Evolutionary conservation across 331 rosid species (phyloP).

Genomic region (Saraca asoca): DNA sequence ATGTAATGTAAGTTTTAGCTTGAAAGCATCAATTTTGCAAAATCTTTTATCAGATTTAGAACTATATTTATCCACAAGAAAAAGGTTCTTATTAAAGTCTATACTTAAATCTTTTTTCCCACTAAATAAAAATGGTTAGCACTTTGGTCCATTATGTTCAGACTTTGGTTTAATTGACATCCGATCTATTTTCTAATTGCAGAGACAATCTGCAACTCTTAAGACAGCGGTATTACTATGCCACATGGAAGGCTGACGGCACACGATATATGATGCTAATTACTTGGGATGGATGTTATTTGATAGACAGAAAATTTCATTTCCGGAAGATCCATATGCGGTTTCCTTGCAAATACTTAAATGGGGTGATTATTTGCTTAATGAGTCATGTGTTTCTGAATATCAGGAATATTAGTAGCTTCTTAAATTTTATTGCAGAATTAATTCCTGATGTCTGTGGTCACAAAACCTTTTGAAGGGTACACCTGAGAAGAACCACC

Average conservation of each 20-base stretch:
- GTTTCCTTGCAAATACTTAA: slow-evolving; percentile 84
- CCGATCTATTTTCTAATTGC: slow-evolving; percentile 32
- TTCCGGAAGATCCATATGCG: slow-evolving; percentile 89
- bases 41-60: slow-evolving; percentile 6
- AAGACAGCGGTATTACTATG: slow-evolving; percentile 96
- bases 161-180: slow-evolving; percentile 17
- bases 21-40: neutral
- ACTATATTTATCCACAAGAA: slow-evolving; percentile 13
- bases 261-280: slow-evolving; percentile 96
- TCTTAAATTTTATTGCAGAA: slow-evolving; percentile 17
- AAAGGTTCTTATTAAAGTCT: slow-evolving; percentile 1
- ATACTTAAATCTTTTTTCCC: slow-evolving; percentile 1
- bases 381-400: slow-evolving; percentile 4
- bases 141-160: neutral
- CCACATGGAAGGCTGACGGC: slow-evolving; percentile 99
- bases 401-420: slow-evolving; percentile 28
- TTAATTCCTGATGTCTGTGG: slow-evolving; percentile 11
- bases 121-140: neutral
- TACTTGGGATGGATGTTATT: slow-evolving; percentile 83
- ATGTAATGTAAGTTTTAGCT: neutral
- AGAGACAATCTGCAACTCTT: slow-evolving; percentile 87
- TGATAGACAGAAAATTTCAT: slow-evolving; percentile 82
- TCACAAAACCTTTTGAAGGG: slow-evolving; percentile 53
- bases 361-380: slow-evolving; percentile 53
- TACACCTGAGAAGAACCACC: slow-evolving; percentile 77